Conservation (phyloP, 148 eudicot species). For the Suaeda aralocaspica region DNA sequence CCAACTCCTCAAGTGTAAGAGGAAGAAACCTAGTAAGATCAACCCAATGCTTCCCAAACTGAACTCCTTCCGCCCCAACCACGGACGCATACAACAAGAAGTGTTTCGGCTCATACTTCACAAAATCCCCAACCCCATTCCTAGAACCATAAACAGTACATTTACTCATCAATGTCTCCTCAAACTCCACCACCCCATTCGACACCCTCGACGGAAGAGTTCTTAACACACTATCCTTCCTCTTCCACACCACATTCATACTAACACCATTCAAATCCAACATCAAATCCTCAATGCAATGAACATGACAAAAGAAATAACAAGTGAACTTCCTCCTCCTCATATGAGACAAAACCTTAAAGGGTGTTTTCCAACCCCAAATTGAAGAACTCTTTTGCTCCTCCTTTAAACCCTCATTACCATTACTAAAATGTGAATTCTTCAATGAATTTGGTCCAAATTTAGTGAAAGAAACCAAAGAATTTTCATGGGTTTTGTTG, state of each 20-base stretch:
- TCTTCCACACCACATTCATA: slow-evolving; percentile 56
- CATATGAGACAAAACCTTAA: slow-evolving; percentile 53
- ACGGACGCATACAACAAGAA: slow-evolving; percentile 53
- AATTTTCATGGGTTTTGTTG: slow-evolving; percentile 30
- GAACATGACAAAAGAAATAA: slow-evolving; percentile 74
- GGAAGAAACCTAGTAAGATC: slow-evolving; percentile 89
- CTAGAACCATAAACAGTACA: slow-evolving; percentile 58
- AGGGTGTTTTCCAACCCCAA: slow-evolving; percentile 76
- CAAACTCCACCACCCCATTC: slow-evolving; percentile 54
- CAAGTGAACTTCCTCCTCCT: slow-evolving; percentile 41
- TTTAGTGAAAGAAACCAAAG: slow-evolving; percentile 33
- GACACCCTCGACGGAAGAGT: slow-evolving; percentile 40
- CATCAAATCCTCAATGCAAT: slow-evolving; percentile 54
- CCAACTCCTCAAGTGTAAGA: slow-evolving; percentile 67
- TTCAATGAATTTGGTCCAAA: slow-evolving; percentile 19
- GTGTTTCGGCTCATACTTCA: slow-evolving; percentile 71
- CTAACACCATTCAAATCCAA: slow-evolving; percentile 37
- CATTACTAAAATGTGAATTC: slow-evolving; percentile 24
- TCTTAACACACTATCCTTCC: slow-evolving; percentile 44
- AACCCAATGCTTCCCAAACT: slow-evolving; percentile 74
- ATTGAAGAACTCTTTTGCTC: slow-evolving; percentile 44
- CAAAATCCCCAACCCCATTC: slow-evolving; percentile 46
- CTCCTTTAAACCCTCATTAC: slow-evolving; percentile 28
- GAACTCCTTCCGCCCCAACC: slow-evolving; percentile 40
- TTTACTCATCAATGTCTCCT: slow-evolving; percentile 59